These are phyloP conservation scores for Pythium periplocum DNA, from an alignment of 352 stramenopile genomes.

Conservation along the genomic window DNA sequence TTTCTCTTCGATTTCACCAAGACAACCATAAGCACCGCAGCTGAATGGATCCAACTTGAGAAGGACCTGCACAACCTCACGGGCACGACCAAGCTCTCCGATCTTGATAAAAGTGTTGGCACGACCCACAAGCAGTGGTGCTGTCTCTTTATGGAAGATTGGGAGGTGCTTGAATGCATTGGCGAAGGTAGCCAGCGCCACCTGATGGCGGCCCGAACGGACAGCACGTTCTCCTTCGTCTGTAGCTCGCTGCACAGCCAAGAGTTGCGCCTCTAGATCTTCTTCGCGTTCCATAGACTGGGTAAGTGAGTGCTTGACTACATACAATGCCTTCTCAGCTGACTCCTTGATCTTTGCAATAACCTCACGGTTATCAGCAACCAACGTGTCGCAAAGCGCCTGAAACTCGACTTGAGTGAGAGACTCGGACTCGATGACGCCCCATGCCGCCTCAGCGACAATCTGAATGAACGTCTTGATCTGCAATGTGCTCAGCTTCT, in stretches of 20 bases:
- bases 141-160: constrained; percentile 60
- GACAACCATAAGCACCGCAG: constrained; percentile 57
- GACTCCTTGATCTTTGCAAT: constrained; percentile 24
- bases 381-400: constrained; percentile 59
- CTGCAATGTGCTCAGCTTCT: constrained; percentile 76
- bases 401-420: constrained; percentile 74
- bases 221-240: constrained; percentile 56
- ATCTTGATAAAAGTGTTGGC: constrained; percentile 60
- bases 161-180: constrained; percentile 56
- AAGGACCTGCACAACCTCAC: constrained; percentile 35
- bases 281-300: constrained; percentile 49
- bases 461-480: constrained; percentile 85
- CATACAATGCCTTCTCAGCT: constrained; percentile 50
- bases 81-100: constrained; percentile 30
- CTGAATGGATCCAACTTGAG: constrained; percentile 68
- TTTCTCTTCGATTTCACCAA: constrained; percentile 64
- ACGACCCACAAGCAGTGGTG: constrained; percentile 48
- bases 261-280: constrained; percentile 36
- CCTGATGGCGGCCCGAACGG: constrained; percentile 39
- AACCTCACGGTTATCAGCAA: constrained; percentile 23
- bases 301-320: constrained; percentile 65
- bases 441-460: constrained; percentile 59
- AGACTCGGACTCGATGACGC: constrained; percentile 43
- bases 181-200: constrained; percentile 54
- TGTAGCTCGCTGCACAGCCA: constrained; percentile 39